Evolutionary conservation across 179 eudicot species (phyloP), one percentile per base, ranked within the genome.

Genomic region (Silene vulgaris): DNA sequence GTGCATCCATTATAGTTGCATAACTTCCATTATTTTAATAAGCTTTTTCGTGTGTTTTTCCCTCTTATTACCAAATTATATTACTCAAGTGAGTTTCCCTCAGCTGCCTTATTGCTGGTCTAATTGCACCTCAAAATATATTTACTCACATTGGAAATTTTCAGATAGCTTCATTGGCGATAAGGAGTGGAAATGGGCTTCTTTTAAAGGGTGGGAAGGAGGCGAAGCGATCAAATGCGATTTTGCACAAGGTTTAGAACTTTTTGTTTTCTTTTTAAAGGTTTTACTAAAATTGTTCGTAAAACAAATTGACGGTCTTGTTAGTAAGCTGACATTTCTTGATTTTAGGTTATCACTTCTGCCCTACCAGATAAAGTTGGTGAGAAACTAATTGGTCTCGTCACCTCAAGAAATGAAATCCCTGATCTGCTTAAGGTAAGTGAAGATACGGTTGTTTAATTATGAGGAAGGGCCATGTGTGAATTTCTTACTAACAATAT

Each of bases 151-250:
- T 6, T 16, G 30, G 40, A 30, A 28, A n/a, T 11, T 14, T 6
- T 23, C 82, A 91, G 96, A 92, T 92, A 81, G 96, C 96, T 77
- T 92, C 97, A 65, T 83, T 92, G 84, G 97, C 97, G 32, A 79
- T 92, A 20, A 85, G 96, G 65, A 85, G 90, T 82, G 96, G 97
- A 79, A 92, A 91, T 79, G 97, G 97, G 76, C 91, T 92, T 73
- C 86, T 92, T 74, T 77, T 92, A 75, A 92, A 92, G 83, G 96
- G 97, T 45, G 97, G 97, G 76, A 92, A 92, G 65, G 96, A 92
- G 82, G 97, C 97, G 52, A 89, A 76, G 81, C 79, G 90, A 75
- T 92, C 97, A 56, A 92, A 92, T 77, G 87, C 94, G 12, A 83
- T 91, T 72, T 82, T 92, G 79, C 96, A 92, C 78, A 91, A 91